These are phyloP conservation scores for Neohortaea acidophila DNA, from an alignment of 495 filamentous ascomycete genomes.

Conservation along the genomic window DNA sequence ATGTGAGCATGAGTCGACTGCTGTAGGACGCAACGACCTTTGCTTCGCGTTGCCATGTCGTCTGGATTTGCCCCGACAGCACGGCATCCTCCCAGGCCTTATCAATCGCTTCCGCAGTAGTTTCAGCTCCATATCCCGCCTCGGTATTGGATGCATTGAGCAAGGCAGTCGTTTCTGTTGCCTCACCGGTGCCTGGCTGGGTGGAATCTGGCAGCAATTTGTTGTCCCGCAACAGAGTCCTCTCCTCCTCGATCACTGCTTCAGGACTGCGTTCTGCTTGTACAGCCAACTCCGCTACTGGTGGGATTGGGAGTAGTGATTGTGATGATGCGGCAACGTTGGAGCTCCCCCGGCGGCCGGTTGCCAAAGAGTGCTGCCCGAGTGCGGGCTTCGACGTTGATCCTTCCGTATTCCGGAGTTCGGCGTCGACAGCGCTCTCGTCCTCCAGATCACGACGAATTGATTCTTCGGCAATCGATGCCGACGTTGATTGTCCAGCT, in stretches of 20 bases:
- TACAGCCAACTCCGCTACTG: background rate
- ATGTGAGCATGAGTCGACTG: slow-evolving; percentile 48
- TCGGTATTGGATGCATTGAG: slow-evolving; percentile 24
- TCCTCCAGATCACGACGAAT: slow-evolving; percentile 57
- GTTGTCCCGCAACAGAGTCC: slow-evolving; percentile 63
- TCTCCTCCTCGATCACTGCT: slow-evolving; percentile 53
- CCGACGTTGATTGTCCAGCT: no score
- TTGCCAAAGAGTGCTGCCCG: slow-evolving; percentile 39
- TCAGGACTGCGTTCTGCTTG: slow-evolving; percentile 40
- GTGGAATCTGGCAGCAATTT: slow-evolving; percentile 52
- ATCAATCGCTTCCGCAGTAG: slow-evolving; percentile 22
- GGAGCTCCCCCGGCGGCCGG: slow-evolving; percentile 53
- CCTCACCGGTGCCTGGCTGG: slow-evolving; percentile 14
- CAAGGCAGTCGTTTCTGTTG: slow-evolving; percentile 38
- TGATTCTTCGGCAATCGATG: slow-evolving; percentile 42
- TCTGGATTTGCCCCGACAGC: slow-evolving; percentile 53
- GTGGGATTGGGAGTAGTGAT: slow-evolving; percentile 37
- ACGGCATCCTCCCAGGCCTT: slow-evolving; percentile 71
- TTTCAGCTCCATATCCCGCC: slow-evolving; percentile 12
- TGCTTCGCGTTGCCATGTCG: slow-evolving; percentile 70
- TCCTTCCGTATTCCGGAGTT: slow-evolving; percentile 24
- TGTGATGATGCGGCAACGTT: slow-evolving; percentile 48
- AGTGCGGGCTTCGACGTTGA: slow-evolving; percentile 32
- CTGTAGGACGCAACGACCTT: slow-evolving; percentile 49
- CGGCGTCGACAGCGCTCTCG: slow-evolving; percentile 23